These are phyloP conservation scores for Tetrahymena malaccensis DNA, from an alignment of 73 alveolate genomes.

Conservation along the genomic window DNA sequence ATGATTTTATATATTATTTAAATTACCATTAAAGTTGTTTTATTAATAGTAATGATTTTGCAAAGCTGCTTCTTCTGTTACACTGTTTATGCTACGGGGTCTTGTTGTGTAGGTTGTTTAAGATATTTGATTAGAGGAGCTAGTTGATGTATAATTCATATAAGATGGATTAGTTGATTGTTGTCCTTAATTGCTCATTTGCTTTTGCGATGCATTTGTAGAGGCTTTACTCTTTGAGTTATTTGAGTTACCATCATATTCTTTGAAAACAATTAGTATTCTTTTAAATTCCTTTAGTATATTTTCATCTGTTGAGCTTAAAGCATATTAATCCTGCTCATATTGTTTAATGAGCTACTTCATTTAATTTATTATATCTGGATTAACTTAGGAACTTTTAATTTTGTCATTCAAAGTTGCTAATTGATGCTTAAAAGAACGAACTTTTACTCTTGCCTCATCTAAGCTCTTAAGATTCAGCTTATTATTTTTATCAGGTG, in stretches of 20 bases:
- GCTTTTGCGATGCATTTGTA: background rate
- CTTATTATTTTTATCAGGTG: background rate
- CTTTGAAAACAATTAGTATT: background rate
- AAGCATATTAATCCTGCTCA: background rate
- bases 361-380: background rate
- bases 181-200: background rate
- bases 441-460: background rate
- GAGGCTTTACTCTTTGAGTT: background rate
- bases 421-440: background rate
- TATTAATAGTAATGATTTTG: background rate
- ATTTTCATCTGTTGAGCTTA: background rate
- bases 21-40: background rate
- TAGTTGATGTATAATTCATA: background rate
- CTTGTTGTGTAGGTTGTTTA: background rate
- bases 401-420: background rate
- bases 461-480: background rate
- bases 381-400: background rate
- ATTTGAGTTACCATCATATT: background rate
- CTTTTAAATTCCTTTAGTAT: background rate
- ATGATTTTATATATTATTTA: background rate
- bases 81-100: background rate
- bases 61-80: background rate
- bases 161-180: background rate
- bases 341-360: background rate
- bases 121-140: background rate